A percentile compares a stretch with the other conserved stretches of the same genome.
These are phyloP conservation scores for Candida mattraensis DNA, from an alignment of 805 yeast species.

Conservation along the genomic window DNA sequence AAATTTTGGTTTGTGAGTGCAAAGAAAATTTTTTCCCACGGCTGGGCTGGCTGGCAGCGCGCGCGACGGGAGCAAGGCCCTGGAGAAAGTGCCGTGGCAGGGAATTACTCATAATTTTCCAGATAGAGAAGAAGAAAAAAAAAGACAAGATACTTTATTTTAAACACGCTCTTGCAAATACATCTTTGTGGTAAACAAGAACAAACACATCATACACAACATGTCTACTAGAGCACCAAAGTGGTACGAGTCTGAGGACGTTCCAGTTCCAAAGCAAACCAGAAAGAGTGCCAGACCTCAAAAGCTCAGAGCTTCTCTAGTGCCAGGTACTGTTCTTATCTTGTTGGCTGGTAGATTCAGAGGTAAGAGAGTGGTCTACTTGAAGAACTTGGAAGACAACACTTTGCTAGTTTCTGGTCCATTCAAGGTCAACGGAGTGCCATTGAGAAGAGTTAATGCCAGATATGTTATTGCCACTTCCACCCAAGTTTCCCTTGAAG, in stretches of 20 bases:
- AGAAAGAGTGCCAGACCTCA: conserved; percentile 94
- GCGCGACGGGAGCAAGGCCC: too few species aligned
- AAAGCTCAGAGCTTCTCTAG: conserved; percentile 77
- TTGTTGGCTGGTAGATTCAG: conserved; percentile 99
- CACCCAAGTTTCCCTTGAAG: conserved; percentile 76
- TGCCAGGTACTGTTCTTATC: conserved; percentile 57
- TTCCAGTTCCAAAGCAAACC: conserved; percentile 81
- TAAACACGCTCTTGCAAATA: too few species aligned
- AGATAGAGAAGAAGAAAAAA: too few species aligned
- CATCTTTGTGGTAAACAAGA: conserved; percentile 10
- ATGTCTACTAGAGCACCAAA: conserved; percentile 60
- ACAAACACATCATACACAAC: conserved; percentile 17
- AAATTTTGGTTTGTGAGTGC: too few species aligned
- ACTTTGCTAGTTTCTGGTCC: conserved; percentile 97
- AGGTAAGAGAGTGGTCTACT: conserved; percentile 99
- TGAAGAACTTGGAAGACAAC: conserved; percentile 96
- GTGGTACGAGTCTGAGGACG: conserved; percentile 94
- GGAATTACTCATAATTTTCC: conserved; percentile 11
- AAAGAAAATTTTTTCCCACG: too few species aligned
- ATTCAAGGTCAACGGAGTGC: conserved; percentile 99
- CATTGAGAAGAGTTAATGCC: conserved; percentile 98
- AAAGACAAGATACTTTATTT: too few species aligned
- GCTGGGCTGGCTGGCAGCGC: too few species aligned
- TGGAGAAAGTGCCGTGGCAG: conserved; percentile 13
- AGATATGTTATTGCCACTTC: conserved; percentile 99